A percentile compares a stretch with the other conserved stretches of the same genome.
These are phyloP conservation scores for Candida pseudoglaebosa DNA, from an alignment of 805 yeast species.

Conservation along the genomic window DNA sequence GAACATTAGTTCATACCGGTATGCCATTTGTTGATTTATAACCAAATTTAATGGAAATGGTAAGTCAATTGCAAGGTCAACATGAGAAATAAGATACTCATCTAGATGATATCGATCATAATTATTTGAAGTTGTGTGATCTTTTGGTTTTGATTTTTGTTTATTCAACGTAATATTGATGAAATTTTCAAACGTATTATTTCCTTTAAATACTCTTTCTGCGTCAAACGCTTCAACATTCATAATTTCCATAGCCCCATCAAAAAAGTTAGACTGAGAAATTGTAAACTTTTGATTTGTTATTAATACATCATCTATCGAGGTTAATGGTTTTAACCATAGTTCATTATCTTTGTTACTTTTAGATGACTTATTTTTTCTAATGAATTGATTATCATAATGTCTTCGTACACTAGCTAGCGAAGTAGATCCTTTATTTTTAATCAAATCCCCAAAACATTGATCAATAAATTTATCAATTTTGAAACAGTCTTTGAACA, in stretches of 20 bases:
- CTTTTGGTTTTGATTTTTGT: slow-evolving; percentile 12
- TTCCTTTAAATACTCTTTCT: slow-evolving; percentile 31
- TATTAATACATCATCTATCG: slow-evolving; percentile 9
- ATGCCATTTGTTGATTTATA: slow-evolving; percentile 62
- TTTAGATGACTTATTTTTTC: slow-evolving; percentile 2
- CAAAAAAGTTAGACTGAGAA: slow-evolving; percentile 44
- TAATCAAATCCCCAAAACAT: slow-evolving; percentile 51
- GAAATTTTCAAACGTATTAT: slow-evolving; percentile 41
- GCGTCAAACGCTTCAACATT: slow-evolving; percentile 54
- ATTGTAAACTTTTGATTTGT: slow-evolving; percentile 31
- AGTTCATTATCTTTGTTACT: not conserved
- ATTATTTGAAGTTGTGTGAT: slow-evolving; percentile 2
- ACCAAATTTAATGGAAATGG: slow-evolving; percentile 88
- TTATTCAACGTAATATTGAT: slow-evolving; percentile 39
- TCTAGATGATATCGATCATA: slow-evolving; percentile 27
- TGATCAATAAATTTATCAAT: slow-evolving; percentile 51
- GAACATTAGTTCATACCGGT: slow-evolving; percentile 77
- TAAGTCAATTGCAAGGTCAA: slow-evolving; percentile 55
- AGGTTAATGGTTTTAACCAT: slow-evolving; percentile 4
- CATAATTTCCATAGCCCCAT: slow-evolving; percentile 45
- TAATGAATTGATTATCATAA: slow-evolving; percentile 15
- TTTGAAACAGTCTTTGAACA: slow-evolving; percentile 49
- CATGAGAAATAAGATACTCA: slow-evolving; percentile 44
- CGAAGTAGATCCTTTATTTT: slow-evolving; percentile 31
- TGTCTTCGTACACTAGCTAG: slow-evolving; percentile 22